Conservation (phyloP, 495 filamentous ascomycete species). For the Aspergillus olivimuriae region DNA sequence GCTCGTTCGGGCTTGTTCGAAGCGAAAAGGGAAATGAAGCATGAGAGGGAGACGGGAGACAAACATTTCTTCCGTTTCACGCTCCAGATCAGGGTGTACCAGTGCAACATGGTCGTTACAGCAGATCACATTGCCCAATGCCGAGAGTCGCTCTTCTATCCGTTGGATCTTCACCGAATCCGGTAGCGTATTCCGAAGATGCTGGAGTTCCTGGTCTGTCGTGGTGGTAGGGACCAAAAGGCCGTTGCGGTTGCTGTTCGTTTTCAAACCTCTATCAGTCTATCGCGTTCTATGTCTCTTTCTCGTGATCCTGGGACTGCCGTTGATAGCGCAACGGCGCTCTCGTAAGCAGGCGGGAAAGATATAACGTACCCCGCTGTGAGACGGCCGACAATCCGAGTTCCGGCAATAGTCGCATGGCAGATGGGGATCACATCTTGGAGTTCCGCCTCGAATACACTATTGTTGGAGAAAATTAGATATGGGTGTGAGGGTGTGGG, state of each 20-base stretch:
- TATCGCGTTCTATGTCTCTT: too few species aligned
- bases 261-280: too few species aligned
- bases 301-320: too few species aligned
- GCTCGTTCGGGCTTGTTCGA: too few species aligned
- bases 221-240: slow-evolving; percentile 93
- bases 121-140: slow-evolving; percentile 94
- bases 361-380: slow-evolving; percentile 74
- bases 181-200: slow-evolving; percentile 88
- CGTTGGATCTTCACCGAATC: slow-evolving; percentile 86
- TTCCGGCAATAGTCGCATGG: slow-evolving; percentile 94
- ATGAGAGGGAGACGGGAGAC: neutral
- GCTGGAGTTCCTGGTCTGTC: slow-evolving; percentile 96
- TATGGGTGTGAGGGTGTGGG: neutral
- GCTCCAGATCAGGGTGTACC: slow-evolving; percentile 93
- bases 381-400: slow-evolving; percentile 88
- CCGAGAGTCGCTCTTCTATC: slow-evolving; percentile 94
- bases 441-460: slow-evolving; percentile 92
- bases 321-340: too few species aligned
- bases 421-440: slow-evolving; percentile 98
- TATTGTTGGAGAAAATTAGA: slow-evolving; percentile 11
- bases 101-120: slow-evolving; percentile 95
- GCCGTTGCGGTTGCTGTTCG: slow-evolving; percentile 79
- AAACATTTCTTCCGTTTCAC: slow-evolving; percentile 86
- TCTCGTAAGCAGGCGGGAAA: neutral
- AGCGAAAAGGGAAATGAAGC: too few species aligned